Percentiles rank a stretch among this genome's conserved stretches.
Evolutionary conservation across 208 protist genomes (phyloP).

Genomic region (Sergeia podlipaevii): DNA sequence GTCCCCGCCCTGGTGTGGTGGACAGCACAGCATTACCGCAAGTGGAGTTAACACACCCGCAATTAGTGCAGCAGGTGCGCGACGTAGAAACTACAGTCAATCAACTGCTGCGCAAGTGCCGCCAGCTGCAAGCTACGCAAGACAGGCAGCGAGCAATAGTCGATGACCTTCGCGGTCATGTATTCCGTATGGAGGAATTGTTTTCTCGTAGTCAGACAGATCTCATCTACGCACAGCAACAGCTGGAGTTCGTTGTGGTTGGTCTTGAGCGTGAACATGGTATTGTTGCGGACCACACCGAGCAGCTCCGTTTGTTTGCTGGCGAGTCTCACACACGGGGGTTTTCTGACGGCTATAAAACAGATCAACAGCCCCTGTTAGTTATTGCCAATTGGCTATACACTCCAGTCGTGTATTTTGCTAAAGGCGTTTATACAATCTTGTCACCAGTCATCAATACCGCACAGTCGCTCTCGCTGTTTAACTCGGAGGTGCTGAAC

Average conservation of each 20-base stretch:
- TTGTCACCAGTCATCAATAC: constrained; percentile 73
- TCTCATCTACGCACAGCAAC: constrained; percentile 75
- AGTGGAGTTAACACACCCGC: too few species aligned
- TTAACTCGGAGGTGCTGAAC: constrained; percentile 74
- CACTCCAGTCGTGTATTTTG: constrained; percentile 75
- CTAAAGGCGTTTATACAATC: constrained; percentile 79
- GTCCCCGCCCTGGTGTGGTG: too few species aligned
- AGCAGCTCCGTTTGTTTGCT: constrained; percentile 81
- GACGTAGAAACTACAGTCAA: not conserved
- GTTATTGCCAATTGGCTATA: constrained; percentile 79
- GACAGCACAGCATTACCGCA: too few species aligned
- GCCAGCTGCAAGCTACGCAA: constrained; percentile 21
- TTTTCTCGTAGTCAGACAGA: constrained; percentile 68
- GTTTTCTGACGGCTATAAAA: not conserved
- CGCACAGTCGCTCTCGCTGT: constrained; percentile 69
- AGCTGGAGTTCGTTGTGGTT: constrained; percentile 80
- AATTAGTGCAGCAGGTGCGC: not conserved
- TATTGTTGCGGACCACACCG: constrained; percentile 80
- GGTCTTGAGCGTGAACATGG: constrained; percentile 66
- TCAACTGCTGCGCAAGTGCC: not conserved
- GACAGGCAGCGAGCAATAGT: constrained; percentile 43
- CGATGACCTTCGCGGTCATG: constrained; percentile 38
- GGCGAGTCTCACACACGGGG: constrained; percentile 28
- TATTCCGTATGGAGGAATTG: constrained; percentile 51
- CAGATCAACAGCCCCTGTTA: constrained; percentile 38